These are phyloP conservation scores for Botrytis fragariae DNA, from an alignment of 2,329 filamentous ascomycete species.

Conservation along the genomic window DNA sequence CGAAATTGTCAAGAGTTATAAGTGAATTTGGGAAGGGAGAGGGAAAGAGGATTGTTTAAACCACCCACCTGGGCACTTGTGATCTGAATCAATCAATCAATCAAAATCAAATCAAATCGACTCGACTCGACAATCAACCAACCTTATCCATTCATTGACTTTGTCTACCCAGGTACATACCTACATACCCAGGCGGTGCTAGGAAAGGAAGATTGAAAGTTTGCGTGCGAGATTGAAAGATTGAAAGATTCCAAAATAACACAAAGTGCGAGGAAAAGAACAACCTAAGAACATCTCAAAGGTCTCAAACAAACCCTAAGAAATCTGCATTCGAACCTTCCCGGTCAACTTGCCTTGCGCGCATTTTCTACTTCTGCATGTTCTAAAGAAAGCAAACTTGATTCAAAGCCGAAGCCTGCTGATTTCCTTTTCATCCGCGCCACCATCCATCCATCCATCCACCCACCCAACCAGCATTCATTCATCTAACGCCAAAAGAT, in stretches of 20 bases:
- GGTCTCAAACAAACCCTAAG: neutral
- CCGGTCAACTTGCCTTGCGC: neutral
- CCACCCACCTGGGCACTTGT: neutral
- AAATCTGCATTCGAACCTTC: neutral
- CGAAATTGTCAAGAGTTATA: neutral
- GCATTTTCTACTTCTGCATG: neutral
- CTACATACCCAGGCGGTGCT: neutral
- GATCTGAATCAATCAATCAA: neutral
- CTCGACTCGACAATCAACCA: neutral
- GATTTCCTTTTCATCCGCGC: neutral
- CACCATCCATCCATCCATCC: constrained; percentile 3
- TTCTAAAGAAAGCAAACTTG: neutral
- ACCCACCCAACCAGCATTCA: neutral
- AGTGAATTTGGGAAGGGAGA: neutral
- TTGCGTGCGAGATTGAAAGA: too few relatives aligned
- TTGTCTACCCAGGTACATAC: neutral
- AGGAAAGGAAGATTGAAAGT: neutral
- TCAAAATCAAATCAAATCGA: neutral
- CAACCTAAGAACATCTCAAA: constrained; percentile 2
- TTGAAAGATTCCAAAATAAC: neutral
- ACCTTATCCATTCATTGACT: neutral
- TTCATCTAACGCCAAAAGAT: neutral
- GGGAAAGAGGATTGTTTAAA: neutral
- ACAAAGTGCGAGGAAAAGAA: neutral
- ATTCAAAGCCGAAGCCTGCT: neutral